Base-by-base conservation (phyloP, 148 eudicot species). In the Chenopodium album region DNA sequence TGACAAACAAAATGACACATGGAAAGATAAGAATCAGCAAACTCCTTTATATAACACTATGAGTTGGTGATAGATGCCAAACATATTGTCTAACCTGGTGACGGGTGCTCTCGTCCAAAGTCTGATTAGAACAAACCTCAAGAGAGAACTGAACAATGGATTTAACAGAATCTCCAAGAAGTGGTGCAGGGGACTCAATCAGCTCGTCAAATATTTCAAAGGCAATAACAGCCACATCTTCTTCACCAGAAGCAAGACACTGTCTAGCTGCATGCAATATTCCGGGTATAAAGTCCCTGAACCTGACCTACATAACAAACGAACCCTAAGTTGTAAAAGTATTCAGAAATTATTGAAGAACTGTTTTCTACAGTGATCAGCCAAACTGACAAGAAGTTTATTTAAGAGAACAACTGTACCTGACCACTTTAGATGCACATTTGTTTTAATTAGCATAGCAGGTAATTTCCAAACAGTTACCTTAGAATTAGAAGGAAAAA, bases 151-250 rank as follows among this genome's bases (percentile, higher is more conserved):
- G 99, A 78, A 95, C 98, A 83, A 95, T 92, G 80, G 98, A 87
- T 88, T 92, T 95, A 50, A 95, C 98, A 31, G 98, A 93, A 62
- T 95, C 99, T 70, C 99, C 99, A 67, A 94, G 94, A 78, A 95
- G 98, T 71, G 99, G 99, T 22, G 99, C 98, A 75, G 99, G 99
- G 76, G 98, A 93, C 85, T 95, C 99, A 79, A 95, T 95, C 85
- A 95, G 87, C 89, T 95, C 99, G 81, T 95, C 99, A 91, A 95
- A 95, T 78, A 95, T 95, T 89, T 95, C 99, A 68, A 95, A 95
- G 75, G 99, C 98, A 91, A 95, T 90, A 69, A 93, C 88, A 77
- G 97, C 98, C 82, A 93, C 91, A 87, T 95, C 98, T 86, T 93
- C 99, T 56, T 95, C 99, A 12, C 99, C 99, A 80, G 95, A 89